phyloP scores from a whole-genome alignment of 371 early-diverging fungal genomes.

The Vairimorpha ceranae region DNA sequence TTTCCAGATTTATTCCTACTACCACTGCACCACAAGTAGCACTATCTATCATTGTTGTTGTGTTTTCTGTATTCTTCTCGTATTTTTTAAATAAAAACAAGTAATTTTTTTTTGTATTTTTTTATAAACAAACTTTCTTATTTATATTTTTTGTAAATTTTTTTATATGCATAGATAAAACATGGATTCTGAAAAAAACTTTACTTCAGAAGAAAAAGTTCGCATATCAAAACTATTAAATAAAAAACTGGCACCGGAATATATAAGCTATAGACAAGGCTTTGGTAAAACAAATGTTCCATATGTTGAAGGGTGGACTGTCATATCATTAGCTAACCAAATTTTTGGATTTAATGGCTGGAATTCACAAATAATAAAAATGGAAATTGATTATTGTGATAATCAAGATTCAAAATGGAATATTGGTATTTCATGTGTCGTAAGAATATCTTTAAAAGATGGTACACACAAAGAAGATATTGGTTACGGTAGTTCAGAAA shows the following conservation, averaged over 20 bases:
- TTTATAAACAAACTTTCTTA: background rate
- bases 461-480: conserved; percentile 84
- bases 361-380: conserved; percentile 71
- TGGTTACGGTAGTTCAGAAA: conserved; percentile 77
- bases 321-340: conserved; percentile 81
- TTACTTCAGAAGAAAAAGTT: conserved; percentile 16
- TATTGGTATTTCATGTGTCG: conserved; percentile 72
- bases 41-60: conserved; percentile 38
- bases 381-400: conserved; percentile 72
- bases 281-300: conserved; percentile 64
- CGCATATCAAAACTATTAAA: conserved; percentile 51
- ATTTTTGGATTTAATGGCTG: conserved; percentile 95
- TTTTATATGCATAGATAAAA: background rate
- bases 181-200: conserved; percentile 4
- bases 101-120: background rate
- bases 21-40: conserved; percentile 45
- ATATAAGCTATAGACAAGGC: conserved; percentile 62
- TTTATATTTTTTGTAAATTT: too few species aligned
- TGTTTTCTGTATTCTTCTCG: conserved; percentile 29
- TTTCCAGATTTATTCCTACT: conserved; percentile 54
- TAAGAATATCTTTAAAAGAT: conserved; percentile 79
- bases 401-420: conserved; percentile 64
- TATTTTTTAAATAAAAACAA: conserved; percentile 27
- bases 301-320: conserved; percentile 83
- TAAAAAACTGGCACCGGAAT: conserved; percentile 67